These are phyloP conservation scores for Capsicum chinense DNA, from an alignment of 257 asterid species.

Conservation along the genomic window DNA sequence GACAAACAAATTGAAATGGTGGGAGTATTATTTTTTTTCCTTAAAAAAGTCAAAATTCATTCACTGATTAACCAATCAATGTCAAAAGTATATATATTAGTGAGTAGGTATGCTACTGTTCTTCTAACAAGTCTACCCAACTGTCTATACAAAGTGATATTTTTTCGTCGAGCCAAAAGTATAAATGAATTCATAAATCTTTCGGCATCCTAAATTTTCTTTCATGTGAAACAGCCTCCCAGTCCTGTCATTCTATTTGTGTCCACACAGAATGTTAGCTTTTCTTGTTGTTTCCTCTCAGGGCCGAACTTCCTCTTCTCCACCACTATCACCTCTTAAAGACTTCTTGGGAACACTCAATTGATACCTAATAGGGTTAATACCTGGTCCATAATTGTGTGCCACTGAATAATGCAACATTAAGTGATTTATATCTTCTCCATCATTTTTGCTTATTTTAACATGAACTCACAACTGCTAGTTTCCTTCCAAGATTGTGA, in stretches of 20 bases:
- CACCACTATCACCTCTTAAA: neutral
- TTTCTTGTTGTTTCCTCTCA: neutral
- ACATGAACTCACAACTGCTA: neutral
- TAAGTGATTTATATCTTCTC: conserved; percentile 18
- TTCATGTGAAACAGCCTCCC: neutral
- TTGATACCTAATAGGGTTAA: neutral
- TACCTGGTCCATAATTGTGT: neutral
- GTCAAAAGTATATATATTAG: conserved; percentile 3
- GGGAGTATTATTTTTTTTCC: neutral
- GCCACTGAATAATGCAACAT: neutral
- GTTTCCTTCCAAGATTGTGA: neutral
- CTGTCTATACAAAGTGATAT: conserved; percentile 23
- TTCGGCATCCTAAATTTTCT: conserved; percentile 8
- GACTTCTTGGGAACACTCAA: neutral
- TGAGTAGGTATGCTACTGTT: neutral
- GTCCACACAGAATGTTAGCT: neutral
- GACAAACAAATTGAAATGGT: too few species aligned
- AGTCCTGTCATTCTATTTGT: conserved; percentile 3
- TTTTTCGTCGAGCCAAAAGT: conserved; percentile 17
- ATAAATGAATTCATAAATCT: neutral
- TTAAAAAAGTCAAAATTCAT: neutral
- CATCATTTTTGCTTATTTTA: neutral
- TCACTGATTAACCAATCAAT: neutral
- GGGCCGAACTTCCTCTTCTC: neutral
- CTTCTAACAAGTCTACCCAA: conserved; percentile 1